phyloP scores from a whole-genome alignment of 495 filamentous ascomycete species.

The Penicillium paxilli region DNA sequence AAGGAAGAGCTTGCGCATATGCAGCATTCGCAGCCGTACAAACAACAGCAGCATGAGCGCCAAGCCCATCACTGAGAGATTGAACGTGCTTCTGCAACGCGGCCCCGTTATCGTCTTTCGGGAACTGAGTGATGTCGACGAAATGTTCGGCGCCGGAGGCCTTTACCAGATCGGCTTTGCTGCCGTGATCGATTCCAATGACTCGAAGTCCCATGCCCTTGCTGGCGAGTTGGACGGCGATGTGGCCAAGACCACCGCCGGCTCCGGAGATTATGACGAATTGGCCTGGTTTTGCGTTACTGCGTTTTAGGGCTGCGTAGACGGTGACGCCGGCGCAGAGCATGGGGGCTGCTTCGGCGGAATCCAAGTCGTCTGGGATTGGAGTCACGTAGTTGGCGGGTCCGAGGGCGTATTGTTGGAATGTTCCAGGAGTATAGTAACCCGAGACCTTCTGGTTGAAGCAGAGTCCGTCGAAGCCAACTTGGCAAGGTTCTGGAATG shows the following conservation, averaged over 20 bases:
- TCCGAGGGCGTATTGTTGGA: conserved; percentile 69
- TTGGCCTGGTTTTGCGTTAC: conserved; percentile 57
- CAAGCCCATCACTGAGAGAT: conserved; percentile 59
- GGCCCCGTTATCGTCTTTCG: conserved; percentile 43
- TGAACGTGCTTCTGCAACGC: conserved; percentile 56
- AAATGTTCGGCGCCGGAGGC: conserved; percentile 68
- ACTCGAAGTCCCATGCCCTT: conserved; percentile 66
- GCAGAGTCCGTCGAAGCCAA: conserved; percentile 59
- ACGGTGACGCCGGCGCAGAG: conserved; percentile 62
- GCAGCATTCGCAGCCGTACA: conserved; percentile 65
- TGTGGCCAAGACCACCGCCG: conserved; percentile 66
- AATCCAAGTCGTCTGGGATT: conserved; percentile 61
- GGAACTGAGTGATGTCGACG: conserved; percentile 61
- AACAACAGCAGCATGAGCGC: conserved; percentile 64
- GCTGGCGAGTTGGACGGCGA: conserved; percentile 64
- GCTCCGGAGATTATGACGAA: conserved; percentile 68
- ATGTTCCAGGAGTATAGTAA: conserved; percentile 64
- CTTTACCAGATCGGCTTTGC: conserved; percentile 59
- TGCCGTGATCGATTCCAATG: conserved; percentile 67
- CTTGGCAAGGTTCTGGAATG: conserved; percentile 48
- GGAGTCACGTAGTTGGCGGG: conserved; percentile 68
- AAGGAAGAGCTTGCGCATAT: conserved; percentile 57
- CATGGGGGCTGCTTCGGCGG: conserved; percentile 63
- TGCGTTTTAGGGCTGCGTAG: conserved; percentile 59
- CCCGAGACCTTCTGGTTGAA: conserved; percentile 56